These are phyloP conservation scores for Exserohilum rostratum DNA, from an alignment of 2,329 filamentous ascomycete species.

Conservation along the genomic window DNA sequence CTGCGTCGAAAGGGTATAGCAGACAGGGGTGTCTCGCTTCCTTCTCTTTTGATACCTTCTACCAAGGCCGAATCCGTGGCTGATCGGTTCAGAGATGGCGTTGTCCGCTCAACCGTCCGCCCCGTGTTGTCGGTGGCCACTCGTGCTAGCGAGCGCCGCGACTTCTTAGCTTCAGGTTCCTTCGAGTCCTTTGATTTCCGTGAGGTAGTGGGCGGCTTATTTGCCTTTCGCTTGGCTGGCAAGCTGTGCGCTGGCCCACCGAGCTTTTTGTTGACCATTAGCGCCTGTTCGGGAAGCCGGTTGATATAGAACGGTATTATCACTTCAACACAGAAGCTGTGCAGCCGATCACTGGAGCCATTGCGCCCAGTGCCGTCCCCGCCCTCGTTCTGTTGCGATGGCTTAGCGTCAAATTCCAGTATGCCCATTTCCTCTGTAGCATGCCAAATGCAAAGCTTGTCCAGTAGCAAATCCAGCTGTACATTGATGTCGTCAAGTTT, in stretches of 20 bases:
- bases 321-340: slow-evolving; percentile 80
- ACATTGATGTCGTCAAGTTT: slow-evolving; percentile 70
- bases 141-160: slow-evolving; percentile 63
- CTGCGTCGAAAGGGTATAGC: slow-evolving; percentile 58
- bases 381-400: slow-evolving; percentile 30
- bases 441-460: slow-evolving; percentile 84
- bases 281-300: slow-evolving; percentile 73
- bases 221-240: slow-evolving; percentile 57
- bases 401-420: slow-evolving; percentile 40
- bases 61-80: slow-evolving; percentile 66
- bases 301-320: slow-evolving; percentile 82
- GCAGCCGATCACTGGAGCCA: slow-evolving; percentile 64
- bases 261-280: slow-evolving; percentile 74
- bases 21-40: slow-evolving; percentile 64
- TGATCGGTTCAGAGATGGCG: slow-evolving; percentile 70
- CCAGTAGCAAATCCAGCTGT: slow-evolving; percentile 74
- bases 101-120: slow-evolving; percentile 58
- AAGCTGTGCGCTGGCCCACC: slow-evolving; percentile 71
- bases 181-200: slow-evolving; percentile 49
- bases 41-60: slow-evolving; percentile 70
- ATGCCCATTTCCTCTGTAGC: slow-evolving; percentile 68
- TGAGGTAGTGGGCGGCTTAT: slow-evolving; percentile 47
- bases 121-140: slow-evolving; percentile 64
- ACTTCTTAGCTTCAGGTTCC: slow-evolving; percentile 49
- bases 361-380: slow-evolving; percentile 28